Conservation (phyloP, 2,329 filamentous ascomycete genomes). For the Ascochyta rabiei region DNA sequence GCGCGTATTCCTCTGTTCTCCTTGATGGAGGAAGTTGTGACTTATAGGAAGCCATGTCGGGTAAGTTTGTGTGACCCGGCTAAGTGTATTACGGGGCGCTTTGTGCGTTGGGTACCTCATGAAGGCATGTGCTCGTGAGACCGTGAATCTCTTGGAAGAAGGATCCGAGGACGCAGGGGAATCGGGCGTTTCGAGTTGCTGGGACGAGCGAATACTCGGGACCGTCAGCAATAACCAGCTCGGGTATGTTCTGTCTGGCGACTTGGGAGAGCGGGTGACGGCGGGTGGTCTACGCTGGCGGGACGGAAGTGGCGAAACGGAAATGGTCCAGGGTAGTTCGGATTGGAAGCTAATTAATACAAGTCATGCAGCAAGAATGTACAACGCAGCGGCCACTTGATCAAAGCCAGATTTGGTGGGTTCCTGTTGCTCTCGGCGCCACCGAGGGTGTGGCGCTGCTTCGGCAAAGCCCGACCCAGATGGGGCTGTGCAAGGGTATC, state of each 20-base stretch:
- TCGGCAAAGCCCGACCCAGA: conserved; percentile 36
- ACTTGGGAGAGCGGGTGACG: conserved; percentile 29
- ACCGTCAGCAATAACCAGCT: conserved; percentile 46
- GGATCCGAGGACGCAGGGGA: conserved; percentile 26
- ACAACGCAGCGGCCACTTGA: conserved; percentile 32
- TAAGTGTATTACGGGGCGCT: conserved; percentile 41
- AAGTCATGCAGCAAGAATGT: conserved; percentile 36
- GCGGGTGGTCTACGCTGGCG: conserved; percentile 36
- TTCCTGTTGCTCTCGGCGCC: conserved; percentile 34
- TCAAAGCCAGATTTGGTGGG: conserved; percentile 40
- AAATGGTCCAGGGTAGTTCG: conserved; percentile 34
- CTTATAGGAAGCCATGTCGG: conserved; percentile 51
- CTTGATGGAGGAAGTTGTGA: conserved; percentile 44
- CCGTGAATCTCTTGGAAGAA: conserved; percentile 28
- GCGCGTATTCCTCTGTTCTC: conserved; percentile 41
- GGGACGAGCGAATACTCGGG: conserved; percentile 25
- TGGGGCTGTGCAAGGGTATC: conserved; percentile 42
- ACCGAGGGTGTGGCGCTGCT: conserved; percentile 40
- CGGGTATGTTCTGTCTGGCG: conserved; percentile 31
- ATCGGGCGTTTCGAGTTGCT: conserved; percentile 26
- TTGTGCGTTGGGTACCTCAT: conserved; percentile 49
- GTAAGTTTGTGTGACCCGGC: conserved; percentile 44
- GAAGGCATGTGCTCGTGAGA: conserved; percentile 45
- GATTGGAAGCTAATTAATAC: conserved; percentile 37
- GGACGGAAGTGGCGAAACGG: conserved; percentile 43